phyloP scores from a whole-genome alignment of 257 asterid genomes.

The Nicotiana knightiana region DNA sequence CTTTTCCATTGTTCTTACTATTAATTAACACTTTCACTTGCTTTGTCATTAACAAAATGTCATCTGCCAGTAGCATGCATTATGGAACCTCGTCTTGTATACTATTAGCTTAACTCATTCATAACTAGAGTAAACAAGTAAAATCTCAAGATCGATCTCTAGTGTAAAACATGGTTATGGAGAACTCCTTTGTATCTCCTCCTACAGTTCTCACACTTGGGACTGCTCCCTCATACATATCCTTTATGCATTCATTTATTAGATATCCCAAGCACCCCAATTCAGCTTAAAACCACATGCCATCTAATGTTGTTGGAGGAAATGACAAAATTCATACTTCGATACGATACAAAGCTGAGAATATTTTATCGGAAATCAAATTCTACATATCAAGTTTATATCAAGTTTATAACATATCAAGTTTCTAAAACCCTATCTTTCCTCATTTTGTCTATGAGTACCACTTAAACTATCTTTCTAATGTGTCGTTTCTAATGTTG shows the following conservation, averaged over 20 bases:
- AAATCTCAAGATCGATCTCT: not conserved
- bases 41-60: not conserved
- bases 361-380: no score
- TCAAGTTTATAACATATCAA: not conserved
- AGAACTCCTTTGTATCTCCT: not conserved
- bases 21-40: not conserved
- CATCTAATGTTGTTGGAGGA: not conserved
- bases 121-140: not conserved
- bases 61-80: not conserved
- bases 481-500: no score
- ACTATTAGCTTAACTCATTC: not conserved
- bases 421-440: not conserved
- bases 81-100: not conserved
- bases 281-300: not conserved
- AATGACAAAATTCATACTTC: not conserved
- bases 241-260: not conserved
- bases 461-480: no score
- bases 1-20: not conserved
- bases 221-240: not conserved
- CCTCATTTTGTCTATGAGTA: no score
- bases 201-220: not conserved
- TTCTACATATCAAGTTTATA: not conserved
- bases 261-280: not conserved
- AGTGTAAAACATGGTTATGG: not conserved
- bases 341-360: no score